Evolutionary conservation across 768 basidiomycete genomes (phyloP).

Genomic region (Leucocoprinus leucothites): DNA sequence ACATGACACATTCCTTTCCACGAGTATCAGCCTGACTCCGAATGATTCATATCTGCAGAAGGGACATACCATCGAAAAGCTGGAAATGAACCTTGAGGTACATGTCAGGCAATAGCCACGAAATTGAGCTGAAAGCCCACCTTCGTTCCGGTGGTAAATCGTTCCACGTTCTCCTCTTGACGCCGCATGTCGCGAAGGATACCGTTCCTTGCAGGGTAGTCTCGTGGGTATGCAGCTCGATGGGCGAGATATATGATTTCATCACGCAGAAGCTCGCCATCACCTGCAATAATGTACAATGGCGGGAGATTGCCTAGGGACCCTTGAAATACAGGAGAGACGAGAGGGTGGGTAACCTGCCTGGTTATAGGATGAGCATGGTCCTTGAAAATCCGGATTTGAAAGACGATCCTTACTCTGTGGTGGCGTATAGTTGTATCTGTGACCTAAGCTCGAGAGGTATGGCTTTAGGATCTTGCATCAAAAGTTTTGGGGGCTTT

Average conservation of each 20-base stretch:
- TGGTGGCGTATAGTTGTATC: conserved; percentile 78
- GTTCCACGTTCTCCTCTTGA: too few relatives aligned
- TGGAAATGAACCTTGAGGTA: too few relatives aligned
- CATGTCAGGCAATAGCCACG: too few relatives aligned
- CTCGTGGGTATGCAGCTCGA: conserved; percentile 69
- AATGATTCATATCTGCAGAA: too few relatives aligned
- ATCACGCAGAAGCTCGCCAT: conserved; percentile 74
- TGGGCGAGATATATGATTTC: conserved; percentile 79
- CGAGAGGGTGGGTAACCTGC: conserved; percentile 64
- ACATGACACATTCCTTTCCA: conserved; percentile 70
- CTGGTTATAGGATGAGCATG: conserved; percentile 20
- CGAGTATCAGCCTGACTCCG: background rate
- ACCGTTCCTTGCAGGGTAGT: conserved; percentile 58
- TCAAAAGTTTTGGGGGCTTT: conserved; percentile 53
- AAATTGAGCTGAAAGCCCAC: too few relatives aligned
- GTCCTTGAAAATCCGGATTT: background rate
- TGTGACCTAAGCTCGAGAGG: conserved; percentile 56
- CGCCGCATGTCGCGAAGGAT: conserved; percentile 39
- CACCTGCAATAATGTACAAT: conserved; percentile 67
- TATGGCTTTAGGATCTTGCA: conserved; percentile 39
- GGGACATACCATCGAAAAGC: too few relatives aligned
- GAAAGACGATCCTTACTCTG: conserved; percentile 43
- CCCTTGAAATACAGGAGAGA: conserved; percentile 69
- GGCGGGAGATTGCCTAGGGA: conserved; percentile 77
- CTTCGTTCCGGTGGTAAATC: too few relatives aligned